These are phyloP conservation scores for Puccinia novopanici DNA, from an alignment of 1,284 basidiomycete species.

Conservation along the genomic window DNA sequence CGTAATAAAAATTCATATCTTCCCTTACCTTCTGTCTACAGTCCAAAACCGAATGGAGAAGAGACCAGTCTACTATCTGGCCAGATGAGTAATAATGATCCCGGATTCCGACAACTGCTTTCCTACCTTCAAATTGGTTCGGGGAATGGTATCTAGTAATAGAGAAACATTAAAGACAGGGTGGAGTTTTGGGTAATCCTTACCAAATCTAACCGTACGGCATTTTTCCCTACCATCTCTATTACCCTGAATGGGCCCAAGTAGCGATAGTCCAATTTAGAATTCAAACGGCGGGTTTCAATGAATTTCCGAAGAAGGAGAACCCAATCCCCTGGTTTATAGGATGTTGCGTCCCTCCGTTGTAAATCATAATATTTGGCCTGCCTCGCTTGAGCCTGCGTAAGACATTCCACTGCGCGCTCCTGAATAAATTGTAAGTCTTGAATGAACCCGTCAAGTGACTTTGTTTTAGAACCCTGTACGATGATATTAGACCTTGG, in stretches of 20 bases:
- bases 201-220: neutral
- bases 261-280: constrained; percentile 1
- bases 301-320: neutral
- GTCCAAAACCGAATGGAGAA: too few relatives aligned
- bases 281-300: neutral
- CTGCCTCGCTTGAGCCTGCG: neutral
- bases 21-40: too few relatives aligned
- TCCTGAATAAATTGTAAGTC: neutral
- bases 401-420: neutral
- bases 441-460: neutral
- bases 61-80: neutral
- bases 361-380: neutral
- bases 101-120: neutral
- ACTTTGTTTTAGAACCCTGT: too few relatives aligned
- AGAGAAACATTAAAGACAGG: constrained; percentile 15
- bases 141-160: neutral
- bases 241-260: constrained; percentile 5
- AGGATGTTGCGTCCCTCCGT: neutral
- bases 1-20: too few relatives aligned
- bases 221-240: constrained; percentile 10
- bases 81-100: neutral
- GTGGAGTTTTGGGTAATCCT: neutral
- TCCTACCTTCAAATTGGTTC: neutral
- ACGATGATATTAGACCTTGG: neutral
- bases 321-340: neutral